Evolutionary conservation across 1,284 basidiomycete genomes (phyloP), one percentile per base, ranked within the genome.

Genomic region (Heliocybe sulcata): DNA sequence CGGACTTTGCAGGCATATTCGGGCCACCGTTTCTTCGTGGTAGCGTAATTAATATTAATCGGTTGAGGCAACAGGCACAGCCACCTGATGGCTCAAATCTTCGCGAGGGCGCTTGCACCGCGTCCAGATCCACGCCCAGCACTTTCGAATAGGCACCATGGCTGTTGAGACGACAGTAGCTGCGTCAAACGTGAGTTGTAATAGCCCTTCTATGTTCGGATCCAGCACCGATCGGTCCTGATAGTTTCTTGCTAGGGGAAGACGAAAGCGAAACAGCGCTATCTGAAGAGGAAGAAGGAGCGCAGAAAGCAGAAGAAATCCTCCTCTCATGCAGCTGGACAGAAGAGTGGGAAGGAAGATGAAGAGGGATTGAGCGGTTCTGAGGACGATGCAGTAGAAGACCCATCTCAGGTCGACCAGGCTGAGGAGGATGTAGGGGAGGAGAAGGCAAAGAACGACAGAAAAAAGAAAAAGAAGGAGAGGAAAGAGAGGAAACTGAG

Each of bases 231-330:
- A 31, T 8, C 25, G 8, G 25, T 29, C 25, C 47, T 49, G 27
- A 49, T n/a, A 61, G 53, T 31, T 57, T 42, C 19, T 56, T 19
- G 60, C 35, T 59, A 74, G 70, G 67, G 61, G 56, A 77, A 83
- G 68, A 81, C 81, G 0, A 81, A 76, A 38, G 78, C 82, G 4
- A 84, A 88, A 66, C 70, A 80, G 61, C 72, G 81, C 55, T 88
- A 89, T 67, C 71, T 87, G 35, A 81, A 81, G 60, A 79, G 80
- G 54, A 89, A 89, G 69, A 80, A 80, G 61, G 76, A 80, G 54
- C 76, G 80, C 53, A 73, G 79, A 65, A 85, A 85, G 65, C 72
- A 75, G 42, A 72, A 76, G 51, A 72, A 77, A 55, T 73, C 76
- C 55, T 67, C 72, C 0, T 63, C 55, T n/a, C 48, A 56, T 53